Percentiles rank a stretch among this genome's conserved stretches.
Evolutionary conservation across 257 asterid species (phyloP).

Genomic region (Vinca minor): DNA sequence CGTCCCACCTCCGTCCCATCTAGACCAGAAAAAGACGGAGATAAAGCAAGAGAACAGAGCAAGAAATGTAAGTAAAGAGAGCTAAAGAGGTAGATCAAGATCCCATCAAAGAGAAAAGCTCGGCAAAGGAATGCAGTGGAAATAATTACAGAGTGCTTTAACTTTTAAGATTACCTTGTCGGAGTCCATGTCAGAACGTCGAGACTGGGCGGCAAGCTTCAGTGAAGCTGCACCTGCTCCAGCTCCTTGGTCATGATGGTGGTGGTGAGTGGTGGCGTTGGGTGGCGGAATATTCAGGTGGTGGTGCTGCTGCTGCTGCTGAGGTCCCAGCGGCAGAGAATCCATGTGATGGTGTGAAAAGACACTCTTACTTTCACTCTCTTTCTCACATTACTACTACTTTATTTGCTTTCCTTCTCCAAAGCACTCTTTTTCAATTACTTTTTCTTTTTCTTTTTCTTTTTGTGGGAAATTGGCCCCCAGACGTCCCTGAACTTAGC

Average conservation of each 20-base stretch:
- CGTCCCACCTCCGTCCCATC: constrained; percentile 11
- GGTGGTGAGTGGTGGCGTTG: constrained; percentile 21
- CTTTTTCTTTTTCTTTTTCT: no score
- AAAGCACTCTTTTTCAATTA: no score
- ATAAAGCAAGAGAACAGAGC: constrained; percentile 18
- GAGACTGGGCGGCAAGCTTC: constrained; percentile 35
- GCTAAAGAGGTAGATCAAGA: constrained; percentile 35
- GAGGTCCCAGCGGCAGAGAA: constrained; percentile 75
- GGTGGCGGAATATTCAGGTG: constrained; percentile 35
- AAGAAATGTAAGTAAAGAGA: not conserved
- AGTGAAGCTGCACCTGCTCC: constrained; percentile 34
- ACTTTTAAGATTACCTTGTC: constrained; percentile 39
- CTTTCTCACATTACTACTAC: no score
- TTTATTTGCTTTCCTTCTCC: no score
- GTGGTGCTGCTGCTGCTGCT: constrained; percentile 39
- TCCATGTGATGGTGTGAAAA: constrained; percentile 60
- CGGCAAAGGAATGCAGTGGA: not conserved
- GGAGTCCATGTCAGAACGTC: constrained; percentile 42
- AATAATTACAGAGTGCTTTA: no score
- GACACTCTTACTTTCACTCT: constrained; percentile 4
- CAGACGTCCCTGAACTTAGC: no score
- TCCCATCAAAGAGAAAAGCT: constrained; percentile 7
- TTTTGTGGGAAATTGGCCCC: no score
- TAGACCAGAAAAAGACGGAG: constrained; percentile 19
- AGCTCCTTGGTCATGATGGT: constrained; percentile 37